Conservation (phyloP, 768 basidiomycete species). For the Naganishia antarctica region DNA sequence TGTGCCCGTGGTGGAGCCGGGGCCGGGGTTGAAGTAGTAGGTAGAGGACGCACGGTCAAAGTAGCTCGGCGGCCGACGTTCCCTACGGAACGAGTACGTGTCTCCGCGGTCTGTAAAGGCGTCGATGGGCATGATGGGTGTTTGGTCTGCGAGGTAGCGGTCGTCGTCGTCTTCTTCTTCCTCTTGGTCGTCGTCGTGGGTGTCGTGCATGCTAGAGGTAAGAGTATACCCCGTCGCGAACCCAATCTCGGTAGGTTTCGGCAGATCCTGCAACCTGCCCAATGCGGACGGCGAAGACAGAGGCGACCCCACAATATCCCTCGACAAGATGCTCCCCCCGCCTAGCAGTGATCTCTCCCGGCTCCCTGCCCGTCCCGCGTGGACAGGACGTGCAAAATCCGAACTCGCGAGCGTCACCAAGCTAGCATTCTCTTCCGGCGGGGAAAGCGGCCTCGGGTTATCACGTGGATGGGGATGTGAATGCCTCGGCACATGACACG, state of each 20-base stretch:
- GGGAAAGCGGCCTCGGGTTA: constrained; percentile 87
- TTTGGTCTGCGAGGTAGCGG: neutral
- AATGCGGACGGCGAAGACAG: no score
- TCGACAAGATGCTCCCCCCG: neutral
- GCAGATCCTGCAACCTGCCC: no score
- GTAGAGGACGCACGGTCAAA: constrained; percentile 10
- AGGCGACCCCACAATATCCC: no score
- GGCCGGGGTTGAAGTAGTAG: neutral
- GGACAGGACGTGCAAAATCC: constrained; percentile 76
- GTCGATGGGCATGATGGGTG: neutral
- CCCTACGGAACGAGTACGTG: no score
- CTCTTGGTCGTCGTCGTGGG: neutral
- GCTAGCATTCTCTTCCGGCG: constrained; percentile 86
- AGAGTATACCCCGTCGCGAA: neutral
- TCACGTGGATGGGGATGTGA: constrained; percentile 90
- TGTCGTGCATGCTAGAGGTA: neutral
- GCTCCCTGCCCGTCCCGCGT: no score
- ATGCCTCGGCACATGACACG: constrained; percentile 72
- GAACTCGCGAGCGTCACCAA: constrained; percentile 89
- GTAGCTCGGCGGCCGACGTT: constrained; percentile 1
- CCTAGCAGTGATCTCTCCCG: neutral
- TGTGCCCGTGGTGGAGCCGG: neutral
- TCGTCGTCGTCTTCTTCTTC: neutral
- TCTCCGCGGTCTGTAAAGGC: neutral
- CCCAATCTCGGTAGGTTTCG: no score